phyloP scores from a whole-genome alignment of 352 stramenopile genomes.

The Phytophthora melonis region DNA sequence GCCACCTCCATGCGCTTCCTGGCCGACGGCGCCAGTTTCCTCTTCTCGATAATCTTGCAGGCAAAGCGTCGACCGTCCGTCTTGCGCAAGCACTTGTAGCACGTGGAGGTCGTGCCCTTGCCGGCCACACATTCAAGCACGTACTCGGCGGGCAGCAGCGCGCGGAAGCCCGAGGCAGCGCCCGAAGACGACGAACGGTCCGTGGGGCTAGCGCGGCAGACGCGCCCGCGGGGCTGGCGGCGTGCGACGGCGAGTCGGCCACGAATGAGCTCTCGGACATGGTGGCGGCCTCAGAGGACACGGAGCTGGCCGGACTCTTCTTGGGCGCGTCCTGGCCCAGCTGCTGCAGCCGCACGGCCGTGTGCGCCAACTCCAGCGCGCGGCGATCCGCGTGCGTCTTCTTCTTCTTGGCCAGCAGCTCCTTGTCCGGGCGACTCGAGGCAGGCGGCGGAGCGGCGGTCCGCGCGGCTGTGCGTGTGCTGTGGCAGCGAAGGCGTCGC shows the following conservation, averaged over 20 bases:
- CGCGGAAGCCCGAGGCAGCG: conserved; percentile 39
- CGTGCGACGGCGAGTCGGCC: conserved; percentile 45
- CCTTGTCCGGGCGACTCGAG: conserved; percentile 26
- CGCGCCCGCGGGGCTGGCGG: conserved; percentile 10
- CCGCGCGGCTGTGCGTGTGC: background rate
- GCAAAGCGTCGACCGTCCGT: conserved; percentile 63
- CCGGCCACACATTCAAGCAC: conserved; percentile 69
- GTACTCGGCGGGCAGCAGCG: conserved; percentile 55
- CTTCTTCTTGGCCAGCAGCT: conserved; percentile 24
- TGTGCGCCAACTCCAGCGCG: conserved; percentile 33
- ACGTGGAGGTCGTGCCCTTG: conserved; percentile 76
- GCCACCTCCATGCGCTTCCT: conserved; percentile 63
- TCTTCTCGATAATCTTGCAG: conserved; percentile 87
- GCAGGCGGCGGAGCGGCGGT: conserved; percentile 4
- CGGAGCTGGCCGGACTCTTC: conserved; percentile 29
- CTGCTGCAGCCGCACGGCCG: conserved; percentile 42
- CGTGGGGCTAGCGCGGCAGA: conserved; percentile 22
- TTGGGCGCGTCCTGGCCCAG: conserved; percentile 15
- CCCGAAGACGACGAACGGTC: conserved; percentile 2
- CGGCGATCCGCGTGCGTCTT: conserved; percentile 5
- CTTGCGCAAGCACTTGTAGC: conserved; percentile 63
- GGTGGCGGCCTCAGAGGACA: conserved; percentile 42
- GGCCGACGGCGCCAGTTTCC: conserved; percentile 53
- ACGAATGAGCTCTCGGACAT: conserved; percentile 64
- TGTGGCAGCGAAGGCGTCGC: background rate